These are phyloP conservation scores for Rosellinia necatrix DNA, from an alignment of 2,329 filamentous ascomycete species.

Conservation along the genomic window DNA sequence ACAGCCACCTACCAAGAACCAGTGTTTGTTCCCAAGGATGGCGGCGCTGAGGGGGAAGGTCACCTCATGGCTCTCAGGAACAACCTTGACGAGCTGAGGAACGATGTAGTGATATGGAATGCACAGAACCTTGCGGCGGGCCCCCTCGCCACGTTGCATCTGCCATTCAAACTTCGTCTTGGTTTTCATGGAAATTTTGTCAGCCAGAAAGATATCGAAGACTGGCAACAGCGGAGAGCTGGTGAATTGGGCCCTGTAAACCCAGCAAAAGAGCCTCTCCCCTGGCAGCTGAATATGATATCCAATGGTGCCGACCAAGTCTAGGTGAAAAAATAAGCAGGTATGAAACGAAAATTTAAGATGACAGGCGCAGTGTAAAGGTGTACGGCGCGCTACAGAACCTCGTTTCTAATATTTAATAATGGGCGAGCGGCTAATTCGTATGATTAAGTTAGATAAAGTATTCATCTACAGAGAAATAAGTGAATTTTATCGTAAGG, in stretches of 20 bases:
- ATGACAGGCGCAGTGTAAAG: no score
- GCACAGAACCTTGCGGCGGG: conserved; percentile 46
- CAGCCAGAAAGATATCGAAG: conserved; percentile 48
- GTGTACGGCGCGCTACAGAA: no score
- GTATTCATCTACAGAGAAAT: no score
- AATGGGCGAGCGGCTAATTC: no score
- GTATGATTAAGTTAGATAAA: no score
- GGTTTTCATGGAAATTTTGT: conserved; percentile 52
- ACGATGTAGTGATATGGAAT: conserved; percentile 51
- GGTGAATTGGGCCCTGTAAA: conserved; percentile 47
- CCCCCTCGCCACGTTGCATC: conserved; percentile 46
- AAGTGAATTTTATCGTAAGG: no score
- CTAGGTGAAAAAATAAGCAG: conserved; percentile 21
- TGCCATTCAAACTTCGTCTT: conserved; percentile 48
- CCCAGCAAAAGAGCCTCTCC: conserved; percentile 44
- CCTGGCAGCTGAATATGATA: conserved; percentile 44
- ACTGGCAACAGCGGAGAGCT: conserved; percentile 45
- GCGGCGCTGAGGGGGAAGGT: conserved; percentile 52
- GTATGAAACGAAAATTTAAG: conserved; percentile 10
- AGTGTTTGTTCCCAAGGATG: conserved; percentile 53
- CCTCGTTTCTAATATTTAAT: no score
- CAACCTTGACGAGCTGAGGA: conserved; percentile 50
- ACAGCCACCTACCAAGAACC: conserved; percentile 58
- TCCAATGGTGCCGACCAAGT: conserved; percentile 10
- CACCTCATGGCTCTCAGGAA: conserved; percentile 54